phyloP scores from a whole-genome alignment of 305 asterid species.

The Stenogyne calaminthoides region DNA sequence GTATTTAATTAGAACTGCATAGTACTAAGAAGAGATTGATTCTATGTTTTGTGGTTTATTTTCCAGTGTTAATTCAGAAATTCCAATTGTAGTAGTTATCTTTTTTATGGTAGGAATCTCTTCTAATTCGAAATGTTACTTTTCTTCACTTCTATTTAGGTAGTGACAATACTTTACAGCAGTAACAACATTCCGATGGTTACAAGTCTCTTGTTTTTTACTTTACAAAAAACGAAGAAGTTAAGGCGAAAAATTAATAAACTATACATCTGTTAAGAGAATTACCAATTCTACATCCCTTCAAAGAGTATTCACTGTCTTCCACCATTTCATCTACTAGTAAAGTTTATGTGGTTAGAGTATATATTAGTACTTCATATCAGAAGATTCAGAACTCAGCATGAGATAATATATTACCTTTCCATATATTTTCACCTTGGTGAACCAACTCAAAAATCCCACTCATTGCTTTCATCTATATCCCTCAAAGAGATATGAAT shows the following conservation, averaged over 20 bases:
- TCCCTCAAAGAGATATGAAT: no score
- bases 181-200: background rate
- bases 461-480: no score
- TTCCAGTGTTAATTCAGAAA: no score
- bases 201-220: background rate
- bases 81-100: no score
- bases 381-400: background rate
- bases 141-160: background rate
- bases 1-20: no score
- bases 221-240: background rate
- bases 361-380: background rate
- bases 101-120: background rate
- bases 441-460: no score
- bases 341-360: background rate
- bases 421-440: conserved; percentile 89
- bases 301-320: background rate
- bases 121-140: background rate
- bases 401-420: conserved; percentile 51
- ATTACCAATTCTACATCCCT: no score
- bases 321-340: background rate
- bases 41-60: no score
- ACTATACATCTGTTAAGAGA: background rate
- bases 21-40: no score
- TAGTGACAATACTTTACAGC: background rate
- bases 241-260: background rate